Conservation (phyloP, 768 basidiomycete genomes). For the Russula sp. region DNA sequence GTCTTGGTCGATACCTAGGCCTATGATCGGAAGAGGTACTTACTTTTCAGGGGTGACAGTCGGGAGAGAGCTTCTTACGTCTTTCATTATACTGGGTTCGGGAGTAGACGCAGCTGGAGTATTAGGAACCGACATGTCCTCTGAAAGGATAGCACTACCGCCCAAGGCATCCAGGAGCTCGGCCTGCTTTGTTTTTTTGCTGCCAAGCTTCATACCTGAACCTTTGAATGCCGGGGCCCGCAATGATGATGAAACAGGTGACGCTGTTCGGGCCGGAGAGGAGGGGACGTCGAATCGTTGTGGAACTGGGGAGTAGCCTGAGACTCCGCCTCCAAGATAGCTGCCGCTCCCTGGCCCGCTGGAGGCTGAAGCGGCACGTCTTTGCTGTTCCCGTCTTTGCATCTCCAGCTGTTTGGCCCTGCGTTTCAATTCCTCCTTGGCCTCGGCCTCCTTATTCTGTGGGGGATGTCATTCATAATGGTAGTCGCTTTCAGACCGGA, state of each 20-base stretch:
- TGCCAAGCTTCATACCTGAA: conserved; percentile 93
- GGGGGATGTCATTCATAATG: neutral
- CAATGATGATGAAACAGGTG: conserved; percentile 44
- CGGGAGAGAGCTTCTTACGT: conserved; percentile 60
- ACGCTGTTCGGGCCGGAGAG: conserved; percentile 37
- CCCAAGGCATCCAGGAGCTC: conserved; percentile 87
- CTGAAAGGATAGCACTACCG: conserved; percentile 57
- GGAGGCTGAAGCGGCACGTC: conserved; percentile 53
- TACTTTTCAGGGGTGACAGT: conserved; percentile 75
- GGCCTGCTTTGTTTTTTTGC: conserved; percentile 85
- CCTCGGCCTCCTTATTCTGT: conserved; percentile 98
- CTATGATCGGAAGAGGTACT: neutral
- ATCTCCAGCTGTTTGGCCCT: conserved; percentile 97
- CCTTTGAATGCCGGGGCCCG: conserved; percentile 85
- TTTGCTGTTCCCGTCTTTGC: conserved; percentile 92
- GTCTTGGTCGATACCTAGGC: neutral
- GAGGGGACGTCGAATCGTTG: conserved; percentile 63
- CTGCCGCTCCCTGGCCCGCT: conserved; percentile 40
- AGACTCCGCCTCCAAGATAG: conserved; percentile 60
- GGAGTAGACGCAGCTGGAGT: conserved; percentile 48
- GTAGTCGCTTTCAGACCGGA: conserved; percentile 9
- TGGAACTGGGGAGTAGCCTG: conserved; percentile 67
- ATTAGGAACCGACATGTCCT: conserved; percentile 46
- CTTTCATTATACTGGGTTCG: conserved; percentile 39
- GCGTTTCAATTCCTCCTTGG: conserved; percentile 97